These are phyloP conservation scores for Aspergillus terreus DNA, from an alignment of 2,329 filamentous ascomycete genomes.

Conservation along the genomic window DNA sequence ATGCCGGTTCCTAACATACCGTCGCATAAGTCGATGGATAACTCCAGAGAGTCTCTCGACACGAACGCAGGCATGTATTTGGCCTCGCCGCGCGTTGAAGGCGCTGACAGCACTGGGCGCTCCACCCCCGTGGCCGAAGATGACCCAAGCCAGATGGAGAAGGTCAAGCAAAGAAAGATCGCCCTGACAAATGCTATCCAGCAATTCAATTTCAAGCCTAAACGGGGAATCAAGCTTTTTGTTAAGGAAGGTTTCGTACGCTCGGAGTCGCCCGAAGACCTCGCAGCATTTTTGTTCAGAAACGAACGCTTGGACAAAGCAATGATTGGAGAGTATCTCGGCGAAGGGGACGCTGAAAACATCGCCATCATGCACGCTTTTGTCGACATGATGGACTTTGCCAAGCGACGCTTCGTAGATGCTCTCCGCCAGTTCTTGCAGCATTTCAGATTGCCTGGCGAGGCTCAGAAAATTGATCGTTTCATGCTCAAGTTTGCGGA, in stretches of 20 bases:
- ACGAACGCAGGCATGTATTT: slow-evolving; percentile 49
- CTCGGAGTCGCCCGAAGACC: slow-evolving; percentile 72
- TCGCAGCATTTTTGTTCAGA: slow-evolving; percentile 75
- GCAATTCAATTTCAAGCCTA: slow-evolving; percentile 97
- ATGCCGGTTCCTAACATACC: slow-evolving; percentile 46
- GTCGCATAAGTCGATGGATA: slow-evolving; percentile 53
- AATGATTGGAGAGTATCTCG: slow-evolving; percentile 88
- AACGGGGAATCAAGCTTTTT: slow-evolving; percentile 81
- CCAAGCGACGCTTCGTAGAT: slow-evolving; percentile 87
- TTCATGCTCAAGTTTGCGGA: slow-evolving; percentile 99
- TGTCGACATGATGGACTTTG: slow-evolving; percentile 92
- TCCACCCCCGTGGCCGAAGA: slow-evolving; percentile 73
- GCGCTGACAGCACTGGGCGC: slow-evolving; percentile 51
- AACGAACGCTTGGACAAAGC: slow-evolving; percentile 88
- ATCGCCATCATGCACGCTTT: slow-evolving; percentile 99
- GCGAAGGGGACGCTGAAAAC: slow-evolving; percentile 88
- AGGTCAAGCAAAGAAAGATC: slow-evolving; percentile 89
- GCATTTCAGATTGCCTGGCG: slow-evolving; percentile 88
- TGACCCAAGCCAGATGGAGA: slow-evolving; percentile 90
- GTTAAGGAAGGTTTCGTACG: slow-evolving; percentile 82
- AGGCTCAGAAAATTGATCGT: slow-evolving; percentile 98
- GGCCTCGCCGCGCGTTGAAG: slow-evolving; percentile 59
- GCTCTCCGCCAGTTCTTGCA: slow-evolving; percentile 88
- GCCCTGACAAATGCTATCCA: slow-evolving; percentile 83
- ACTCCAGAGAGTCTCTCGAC: slow-evolving; percentile 73